These are phyloP conservation scores for Colletotrichum shisoi DNA, from an alignment of 2,329 filamentous ascomycete species.

Conservation along the genomic window DNA sequence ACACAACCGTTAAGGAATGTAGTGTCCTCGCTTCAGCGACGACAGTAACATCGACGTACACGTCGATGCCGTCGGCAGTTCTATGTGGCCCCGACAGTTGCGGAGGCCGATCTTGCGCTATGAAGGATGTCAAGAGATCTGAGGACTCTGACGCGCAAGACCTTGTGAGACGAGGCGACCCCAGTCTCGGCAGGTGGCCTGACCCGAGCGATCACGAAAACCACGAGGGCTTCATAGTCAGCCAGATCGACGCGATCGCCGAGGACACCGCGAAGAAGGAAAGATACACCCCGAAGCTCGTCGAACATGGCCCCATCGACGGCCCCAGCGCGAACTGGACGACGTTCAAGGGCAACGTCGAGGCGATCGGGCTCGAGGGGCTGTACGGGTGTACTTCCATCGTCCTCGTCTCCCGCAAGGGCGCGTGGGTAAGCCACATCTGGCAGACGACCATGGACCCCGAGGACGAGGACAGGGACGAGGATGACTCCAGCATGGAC, in stretches of 20 bases:
- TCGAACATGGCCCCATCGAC: not conserved
- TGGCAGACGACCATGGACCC: not conserved
- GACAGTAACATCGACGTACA: not conserved
- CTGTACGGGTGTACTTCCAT: not conserved
- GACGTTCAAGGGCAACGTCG: not conserved
- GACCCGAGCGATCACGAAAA: not conserved
- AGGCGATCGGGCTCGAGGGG: not conserved
- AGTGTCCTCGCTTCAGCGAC: not conserved
- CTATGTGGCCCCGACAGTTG: not conserved
- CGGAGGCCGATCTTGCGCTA: not conserved
- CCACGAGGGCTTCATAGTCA: not conserved
- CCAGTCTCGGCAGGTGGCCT: not conserved
- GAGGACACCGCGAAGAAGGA: fast-evolving
- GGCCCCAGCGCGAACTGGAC: not conserved
- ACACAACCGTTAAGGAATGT: not conserved
- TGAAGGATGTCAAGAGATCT: too few species aligned
- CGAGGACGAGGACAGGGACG: too few species aligned
- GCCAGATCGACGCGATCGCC: not conserved
- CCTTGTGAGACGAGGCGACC: not conserved
- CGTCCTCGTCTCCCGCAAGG: not conserved
- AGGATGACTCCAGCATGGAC: not conserved
- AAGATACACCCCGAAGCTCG: not conserved
- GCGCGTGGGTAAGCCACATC: constrained; percentile 4
- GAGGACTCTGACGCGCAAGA: not conserved
- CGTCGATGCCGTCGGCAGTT: not conserved